Base-by-base conservation (phyloP, 768 basidiomycete species). In the Goffeauzyma gilvescens region DNA sequence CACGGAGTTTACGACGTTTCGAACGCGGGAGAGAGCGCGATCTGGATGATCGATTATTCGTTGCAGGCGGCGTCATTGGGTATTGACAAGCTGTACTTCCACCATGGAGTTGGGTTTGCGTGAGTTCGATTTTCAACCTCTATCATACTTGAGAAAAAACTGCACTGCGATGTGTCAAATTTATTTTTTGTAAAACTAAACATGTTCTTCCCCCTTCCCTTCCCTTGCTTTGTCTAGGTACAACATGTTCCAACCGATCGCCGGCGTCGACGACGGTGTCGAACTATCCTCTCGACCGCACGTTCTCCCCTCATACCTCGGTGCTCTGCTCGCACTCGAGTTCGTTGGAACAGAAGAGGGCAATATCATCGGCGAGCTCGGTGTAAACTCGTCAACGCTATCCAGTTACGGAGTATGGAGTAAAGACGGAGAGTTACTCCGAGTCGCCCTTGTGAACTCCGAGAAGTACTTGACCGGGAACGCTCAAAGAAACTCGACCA, bases 21-120 rank as follows among this genome's bases (percentile, higher is more conserved):
- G 26, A 52, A 52, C 41, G 41, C 50, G 10, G 50, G 40, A 22
- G 50, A 52, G 30, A 33, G 48, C 18, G 44, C 50, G 6, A 45
- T 52, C 26, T 52, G 50, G 50, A 49, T 45, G 32, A 40, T 45
- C 6, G 50, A 52, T 32, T 37, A 49, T 41, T 32, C 49, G 9
- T 44, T 52, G 17, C 39, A 49, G 20, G 38, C 44, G 10, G 50
- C 50, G 3, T 49, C 48, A 6, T 13, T 45, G 14, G 50, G 50
- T 32, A 40, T 52, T 27, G 24, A 42, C 36, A 43, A 49, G 13
- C 21, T 52, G 27, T 36, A 52, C 41, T 52, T 52, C 48, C 50
- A 52, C 39, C 23, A 52, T 28, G 50, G 50, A 22, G 30, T 40
- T 5, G 50, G 50, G 1, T 51, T n/a, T n/a, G n/a, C n/a, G n/a